A percentile compares a stretch with the other conserved stretches of the same genome.
Evolutionary conservation across 2,329 filamentous ascomycete genomes (phyloP).

Genomic region (Apiospora arundinis): DNA sequence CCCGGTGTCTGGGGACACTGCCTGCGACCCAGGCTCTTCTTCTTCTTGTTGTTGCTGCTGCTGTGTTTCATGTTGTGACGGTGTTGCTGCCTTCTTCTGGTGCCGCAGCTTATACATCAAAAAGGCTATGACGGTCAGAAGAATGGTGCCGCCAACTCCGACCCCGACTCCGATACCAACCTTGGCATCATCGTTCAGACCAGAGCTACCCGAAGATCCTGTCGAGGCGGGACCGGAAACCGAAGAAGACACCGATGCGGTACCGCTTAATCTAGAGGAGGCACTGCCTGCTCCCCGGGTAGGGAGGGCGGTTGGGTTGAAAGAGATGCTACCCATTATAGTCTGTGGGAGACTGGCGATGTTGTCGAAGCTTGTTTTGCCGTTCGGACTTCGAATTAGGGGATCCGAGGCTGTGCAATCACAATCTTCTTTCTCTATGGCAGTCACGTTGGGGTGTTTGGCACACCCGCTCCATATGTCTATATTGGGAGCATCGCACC

Average conservation of each 20-base stretch:
- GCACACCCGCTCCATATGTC: conserved; percentile 34
- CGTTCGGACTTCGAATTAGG: conserved; percentile 33
- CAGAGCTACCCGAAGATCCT: background rate
- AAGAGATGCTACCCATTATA: conserved; percentile 34
- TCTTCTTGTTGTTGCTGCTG: conserved; percentile 11
- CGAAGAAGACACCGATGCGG: conserved; percentile 23
- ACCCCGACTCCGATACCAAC: conserved; percentile 32
- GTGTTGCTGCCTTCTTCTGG: conserved; percentile 19
- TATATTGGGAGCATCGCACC: conserved; percentile 34
- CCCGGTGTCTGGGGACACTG: background rate
- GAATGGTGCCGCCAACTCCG: conserved; percentile 29
- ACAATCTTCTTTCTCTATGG: conserved; percentile 35
- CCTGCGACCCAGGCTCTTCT: background rate
- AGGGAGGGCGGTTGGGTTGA: conserved; percentile 34
- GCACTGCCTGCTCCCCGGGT: conserved; percentile 20
- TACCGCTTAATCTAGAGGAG: background rate
- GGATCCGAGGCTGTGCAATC: conserved; percentile 32
- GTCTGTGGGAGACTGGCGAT: conserved; percentile 33
- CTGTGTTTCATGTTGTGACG: background rate
- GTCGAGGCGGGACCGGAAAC: conserved; percentile 20
- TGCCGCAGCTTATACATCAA: conserved; percentile 29
- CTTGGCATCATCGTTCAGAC: conserved; percentile 19
- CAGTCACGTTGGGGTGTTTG: conserved; percentile 28
- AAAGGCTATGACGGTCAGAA: conserved; percentile 28
- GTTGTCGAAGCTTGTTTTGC: conserved; percentile 32